Percentiles rank a stretch among this genome's conserved stretches.
phyloP scores from a whole-genome alignment of 2,329 filamentous ascomycete genomes.

The Talaromyces sp. region DNA sequence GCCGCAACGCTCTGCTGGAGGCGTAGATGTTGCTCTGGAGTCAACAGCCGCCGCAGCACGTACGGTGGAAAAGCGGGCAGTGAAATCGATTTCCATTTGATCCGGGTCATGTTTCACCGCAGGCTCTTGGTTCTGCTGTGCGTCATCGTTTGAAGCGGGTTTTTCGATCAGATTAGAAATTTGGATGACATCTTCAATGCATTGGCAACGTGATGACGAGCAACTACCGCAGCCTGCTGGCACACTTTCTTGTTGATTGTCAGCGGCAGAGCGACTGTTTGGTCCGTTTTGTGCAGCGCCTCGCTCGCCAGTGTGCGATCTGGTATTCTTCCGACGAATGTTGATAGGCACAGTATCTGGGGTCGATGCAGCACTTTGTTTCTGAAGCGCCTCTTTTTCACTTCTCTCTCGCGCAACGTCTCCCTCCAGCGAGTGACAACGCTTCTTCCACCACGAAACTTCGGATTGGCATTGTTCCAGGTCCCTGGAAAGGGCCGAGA shows the following conservation, averaged over 20 bases:
- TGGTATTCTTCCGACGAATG: conserved; percentile 13
- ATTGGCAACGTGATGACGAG: conserved; percentile 58
- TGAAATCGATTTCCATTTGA: conserved; percentile 69
- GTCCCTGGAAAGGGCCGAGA: conserved; percentile 55
- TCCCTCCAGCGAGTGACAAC: conserved; percentile 59
- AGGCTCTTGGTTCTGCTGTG: conserved; percentile 50
- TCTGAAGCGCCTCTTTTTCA: conserved; percentile 38
- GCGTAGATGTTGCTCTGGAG: conserved; percentile 17
- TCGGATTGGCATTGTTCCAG: conserved; percentile 59
- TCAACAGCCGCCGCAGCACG: neutral
- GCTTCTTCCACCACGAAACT: conserved; percentile 42
- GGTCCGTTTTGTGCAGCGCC: neutral
- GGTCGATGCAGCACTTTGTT: conserved; percentile 20
- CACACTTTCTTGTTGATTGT: conserved; percentile 25
- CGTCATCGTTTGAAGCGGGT: neutral
- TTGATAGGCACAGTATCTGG: conserved; percentile 10
- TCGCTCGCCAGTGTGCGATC: neutral
- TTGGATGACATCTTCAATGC: conserved; percentile 52
- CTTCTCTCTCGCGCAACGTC: conserved; percentile 47
- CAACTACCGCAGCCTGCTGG: conserved; percentile 60
- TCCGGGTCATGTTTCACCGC: conserved; percentile 42
- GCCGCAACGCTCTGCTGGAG: conserved; percentile 61
- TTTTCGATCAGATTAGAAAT: conserved; percentile 29
- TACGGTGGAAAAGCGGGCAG: conserved; percentile 53
- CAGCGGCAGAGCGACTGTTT: neutral